Base-by-base conservation (phyloP, 2,329 filamentous ascomycete genomes). In the Alternaria ethzedia region DNA sequence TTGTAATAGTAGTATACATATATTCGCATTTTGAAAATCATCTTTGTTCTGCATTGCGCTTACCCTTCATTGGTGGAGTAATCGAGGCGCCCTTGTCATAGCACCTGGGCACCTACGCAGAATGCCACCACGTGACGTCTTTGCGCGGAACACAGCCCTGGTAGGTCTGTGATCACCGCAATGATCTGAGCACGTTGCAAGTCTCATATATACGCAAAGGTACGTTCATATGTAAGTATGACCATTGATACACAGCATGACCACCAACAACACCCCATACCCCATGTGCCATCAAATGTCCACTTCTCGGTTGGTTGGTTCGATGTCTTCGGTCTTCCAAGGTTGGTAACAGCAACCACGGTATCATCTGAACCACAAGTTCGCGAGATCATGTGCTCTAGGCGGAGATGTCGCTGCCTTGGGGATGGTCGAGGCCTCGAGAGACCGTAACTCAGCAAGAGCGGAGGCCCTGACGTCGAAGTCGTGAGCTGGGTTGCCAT, bases 131-230 rank as follows among this genome's bases (percentile, higher is more conserved):
- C n/a, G 36, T 41, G 36, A 41, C 36, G n/a, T 17, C 36, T 17
- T 2, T 7, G 0, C 32, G 32, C 32, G 0, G 15, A 41, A 41
- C 32, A 36, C 3, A 5, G n/a, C n/a, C n/a, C n/a, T n/a, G 0
- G 11, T 0, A 13, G 5, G 32, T 17, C 15, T 17, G 15, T 4
- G 15, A 3, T 1, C 8, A 17, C 5, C 0, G 15, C 32, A 2
- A 11, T 17, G 32, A n/a, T n/a, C 15, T 10, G 5, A 10, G 9
- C 36, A 41, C 15, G 0, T 41, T 6, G 36, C 3, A 17, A 6
- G 1, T 1, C 5, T 41, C 36, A 41, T 17, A 41, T 3, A 5
- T 0, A 5, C n/a, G 36, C 36, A 41, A 41, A 11, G 6, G 5
- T 17, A 41, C n/a, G 4, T 41, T 5, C 4, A 10, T 2, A 17